phyloP scores from a whole-genome alignment of 768 basidiomycete species.

The Coprinopsis strossmayeri region DNA sequence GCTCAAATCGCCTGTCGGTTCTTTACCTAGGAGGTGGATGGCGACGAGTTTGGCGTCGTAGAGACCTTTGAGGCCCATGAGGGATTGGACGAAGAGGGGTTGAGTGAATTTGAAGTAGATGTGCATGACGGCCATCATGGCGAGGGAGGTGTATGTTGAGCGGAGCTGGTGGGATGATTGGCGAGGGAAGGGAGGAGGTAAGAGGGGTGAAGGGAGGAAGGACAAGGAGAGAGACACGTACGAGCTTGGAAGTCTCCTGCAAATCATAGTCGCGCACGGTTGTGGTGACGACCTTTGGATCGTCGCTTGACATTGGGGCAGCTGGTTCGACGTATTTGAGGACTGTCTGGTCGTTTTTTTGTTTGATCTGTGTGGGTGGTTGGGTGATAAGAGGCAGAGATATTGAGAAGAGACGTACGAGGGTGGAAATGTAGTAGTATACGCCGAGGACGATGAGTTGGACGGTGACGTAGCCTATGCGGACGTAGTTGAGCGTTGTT shows the following conservation, averaged over 20 bases:
- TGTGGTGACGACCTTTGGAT: conserved; percentile 74
- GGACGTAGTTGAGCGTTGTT: conserved; percentile 71
- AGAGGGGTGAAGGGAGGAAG: neutral
- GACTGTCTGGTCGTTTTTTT: conserved; percentile 93
- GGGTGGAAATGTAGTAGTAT: conserved; percentile 76
- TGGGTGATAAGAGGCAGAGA: neutral
- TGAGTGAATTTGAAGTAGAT: conserved; percentile 93
- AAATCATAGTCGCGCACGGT: conserved; percentile 95
- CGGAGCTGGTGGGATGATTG: conserved; percentile 46
- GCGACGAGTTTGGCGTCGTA: conserved; percentile 82
- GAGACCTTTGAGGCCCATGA: conserved; percentile 91
- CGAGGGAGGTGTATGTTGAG: conserved; percentile 64
- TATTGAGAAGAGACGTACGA: conserved; percentile 38
- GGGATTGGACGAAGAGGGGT: conserved; percentile 89
- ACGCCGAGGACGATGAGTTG: conserved; percentile 65
- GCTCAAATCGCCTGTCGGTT: conserved; percentile 23
- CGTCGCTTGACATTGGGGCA: conserved; percentile 64
- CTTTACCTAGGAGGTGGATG: conserved; percentile 50
- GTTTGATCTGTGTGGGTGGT: conserved; percentile 58
- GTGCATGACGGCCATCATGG: conserved; percentile 92
- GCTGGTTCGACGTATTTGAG: conserved; percentile 90
- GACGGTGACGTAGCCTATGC: conserved; percentile 72
- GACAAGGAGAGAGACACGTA: conserved; percentile 19
- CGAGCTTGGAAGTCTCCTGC: conserved; percentile 75
- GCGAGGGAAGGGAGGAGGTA: neutral